phyloP scores from a whole-genome alignment of 306 rosid genomes.

The Castanopsis chinensis region DNA sequence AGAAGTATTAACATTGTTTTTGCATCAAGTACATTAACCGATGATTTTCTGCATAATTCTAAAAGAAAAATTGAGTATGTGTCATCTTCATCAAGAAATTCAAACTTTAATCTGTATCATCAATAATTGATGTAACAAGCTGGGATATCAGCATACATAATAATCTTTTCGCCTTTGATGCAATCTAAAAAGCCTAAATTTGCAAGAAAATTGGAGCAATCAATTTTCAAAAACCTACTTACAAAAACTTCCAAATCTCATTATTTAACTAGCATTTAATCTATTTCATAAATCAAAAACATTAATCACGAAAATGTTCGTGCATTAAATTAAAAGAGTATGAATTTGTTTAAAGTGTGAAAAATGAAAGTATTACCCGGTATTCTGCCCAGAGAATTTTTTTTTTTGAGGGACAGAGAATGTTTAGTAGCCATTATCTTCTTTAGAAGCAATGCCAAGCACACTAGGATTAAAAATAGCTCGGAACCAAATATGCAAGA shows the following conservation, averaged over 20 bases:
- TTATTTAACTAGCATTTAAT: background rate
- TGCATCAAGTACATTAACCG: conserved; percentile 68
- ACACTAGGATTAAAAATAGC: too few species aligned
- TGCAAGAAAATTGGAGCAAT: background rate
- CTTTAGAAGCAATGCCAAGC: conserved; percentile 60
- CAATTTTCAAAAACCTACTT: background rate
- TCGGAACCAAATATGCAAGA: too few species aligned
- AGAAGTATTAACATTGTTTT: conserved; percentile 62
- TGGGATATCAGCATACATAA: too few species aligned
- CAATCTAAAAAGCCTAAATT: background rate
- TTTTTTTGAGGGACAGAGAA: conserved; percentile 20
- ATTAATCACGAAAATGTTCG: background rate
- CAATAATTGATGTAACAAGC: too few species aligned
- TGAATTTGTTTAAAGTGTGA: background rate
- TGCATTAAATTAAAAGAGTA: background rate
- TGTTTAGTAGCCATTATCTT: conserved; percentile 64
- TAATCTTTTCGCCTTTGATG: background rate
- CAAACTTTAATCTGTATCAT: background rate
- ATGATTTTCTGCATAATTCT: conserved; percentile 58
- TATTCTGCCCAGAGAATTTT: conserved; percentile 47
- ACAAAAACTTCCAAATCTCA: background rate
- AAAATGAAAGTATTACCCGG: conserved; percentile 44
- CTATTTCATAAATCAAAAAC: background rate
- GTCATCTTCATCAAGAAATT: background rate
- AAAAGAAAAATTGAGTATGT: conserved; percentile 14